phyloP scores from a whole-genome alignment of 2,329 filamentous ascomycete genomes.

The Diaporthe nobilis region DNA sequence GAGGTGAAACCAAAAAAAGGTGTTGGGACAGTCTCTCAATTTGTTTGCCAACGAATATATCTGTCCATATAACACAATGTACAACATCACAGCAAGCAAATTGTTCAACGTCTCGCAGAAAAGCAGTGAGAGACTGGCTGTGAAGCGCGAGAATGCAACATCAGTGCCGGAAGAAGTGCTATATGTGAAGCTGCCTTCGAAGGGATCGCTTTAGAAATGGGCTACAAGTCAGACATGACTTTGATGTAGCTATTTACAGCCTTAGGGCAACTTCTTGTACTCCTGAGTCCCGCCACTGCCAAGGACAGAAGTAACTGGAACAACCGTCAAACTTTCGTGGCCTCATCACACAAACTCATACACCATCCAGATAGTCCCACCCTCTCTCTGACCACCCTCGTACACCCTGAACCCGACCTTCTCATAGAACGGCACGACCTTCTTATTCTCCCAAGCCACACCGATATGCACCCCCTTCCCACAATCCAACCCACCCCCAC shows the following conservation, averaged over 20 bases:
- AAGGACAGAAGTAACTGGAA: background rate
- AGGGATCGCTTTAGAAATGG: background rate
- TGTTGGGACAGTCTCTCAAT: no score
- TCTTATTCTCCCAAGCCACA: conserved; percentile 60
- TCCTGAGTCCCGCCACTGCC: background rate
- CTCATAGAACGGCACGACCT: conserved; percentile 65
- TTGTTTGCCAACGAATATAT: background rate
- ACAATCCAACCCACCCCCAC: conserved; percentile 45
- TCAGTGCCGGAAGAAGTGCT: rapidly evolving
- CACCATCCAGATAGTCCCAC: conserved; percentile 35
- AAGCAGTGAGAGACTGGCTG: background rate
- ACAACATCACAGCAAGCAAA: no score
- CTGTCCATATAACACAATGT: background rate
- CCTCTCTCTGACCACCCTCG: conserved; percentile 51
- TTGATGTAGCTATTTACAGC: no score
- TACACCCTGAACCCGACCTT: conserved; percentile 59
- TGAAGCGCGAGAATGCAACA: background rate
- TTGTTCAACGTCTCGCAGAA: background rate
- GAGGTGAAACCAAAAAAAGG: no score
- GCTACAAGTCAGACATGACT: background rate
- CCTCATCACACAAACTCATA: background rate
- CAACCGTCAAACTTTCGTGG: background rate
- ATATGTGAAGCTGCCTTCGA: background rate
- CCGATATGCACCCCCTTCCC: conserved; percentile 60
- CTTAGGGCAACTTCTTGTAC: background rate